Base-by-base conservation (phyloP, 805 yeast genomes). In the Sugiyamaella floridensis region DNA sequence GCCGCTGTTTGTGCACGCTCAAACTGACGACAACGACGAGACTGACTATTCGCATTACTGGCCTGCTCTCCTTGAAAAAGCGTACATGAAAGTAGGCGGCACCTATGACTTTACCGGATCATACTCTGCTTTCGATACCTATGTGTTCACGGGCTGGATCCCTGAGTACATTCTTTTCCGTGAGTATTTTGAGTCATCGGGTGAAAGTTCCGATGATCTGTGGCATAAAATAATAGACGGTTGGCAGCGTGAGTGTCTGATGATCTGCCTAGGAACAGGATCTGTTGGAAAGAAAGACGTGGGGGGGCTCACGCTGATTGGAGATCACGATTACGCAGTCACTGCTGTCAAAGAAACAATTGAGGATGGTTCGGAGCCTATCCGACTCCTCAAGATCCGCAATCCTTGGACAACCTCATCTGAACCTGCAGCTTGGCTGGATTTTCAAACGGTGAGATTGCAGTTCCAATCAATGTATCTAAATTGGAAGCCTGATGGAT, bases 61-160 rank as follows among this genome's bases (percentile, higher is more conserved):
- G 86, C 90, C 90, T 0, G 85, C 87, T 0, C 58, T 87, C n/a
- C 57, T 86, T 0, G 96, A 89, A 65, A 82, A 85, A 60, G 93
- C 95, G 0, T 85, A 80, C 61, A 69, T 89, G 54, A 79, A 79
- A 59, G 64, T 84, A 0, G 66, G 75, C 67, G 79, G 81, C 1
- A 85, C 88, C 2, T 84, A 84, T 59, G 71, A 71, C n/a, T 78
- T 81, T 46, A 61, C 64, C 1, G 97, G 97, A 0, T 87, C 96
- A 0, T 87, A 89, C 63, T 79, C 86, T 61, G 85, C 85, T 1
- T 70, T 76, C 12, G 96, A 86, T 61, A 76, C 86, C 0, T 86
- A 70, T 59, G 67, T 80, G 43, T 58, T 89, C 2, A 73, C 82
- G 1, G 89, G 90, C 1, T 89, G 86, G 83, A 64, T 84, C 6